Evolutionary conservation across 2,329 filamentous ascomycete genomes (phyloP), one percentile per base, ranked within the genome.

Genomic region (Aspergillus amoenus): DNA sequence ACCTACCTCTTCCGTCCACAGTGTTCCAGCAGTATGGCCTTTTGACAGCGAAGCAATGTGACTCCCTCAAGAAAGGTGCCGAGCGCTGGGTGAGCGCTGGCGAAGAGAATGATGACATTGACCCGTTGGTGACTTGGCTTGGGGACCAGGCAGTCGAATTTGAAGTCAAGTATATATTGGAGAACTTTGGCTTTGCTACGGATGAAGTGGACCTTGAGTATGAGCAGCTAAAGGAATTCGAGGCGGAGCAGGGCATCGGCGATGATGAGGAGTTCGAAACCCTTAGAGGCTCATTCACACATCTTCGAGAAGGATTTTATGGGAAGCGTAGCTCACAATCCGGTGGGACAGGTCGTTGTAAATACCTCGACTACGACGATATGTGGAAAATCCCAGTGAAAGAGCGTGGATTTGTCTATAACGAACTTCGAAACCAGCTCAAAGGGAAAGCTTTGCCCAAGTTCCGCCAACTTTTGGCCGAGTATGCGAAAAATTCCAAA

Each of bases 381-480:
- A 71, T 93, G 15, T 90, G 84, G 73, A 77, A 81, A 0, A 82
- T 93, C 11, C 79, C 81, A 0, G 64, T 73, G 0, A 70, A 74
- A 3, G 70, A 81, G 17, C 84, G 91, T 5, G 87, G 87, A 0
- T 76, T 80, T 0, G 77, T 93, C 0, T 95, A 93, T 71, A 82
- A 84, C 43, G 76, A 83, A 55, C 81, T 93, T 55, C 84, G 87
- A 62, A 73, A 78, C 1, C 70, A 78, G 51, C 71, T 85, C 1
- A 82, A 90, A 53, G 71, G 73, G 1, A 67, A 72, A 1, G 72
- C 87, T 2, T 66, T 75, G 1, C 56, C 68, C 0, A 67, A 75
- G 1, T 79, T 93, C 46, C 79, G 81, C 2, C 62, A 72, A 0
- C 66, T 84, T 1, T 78, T 85, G 1, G 72, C 72, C 30, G 62